Conservation (phyloP, 345 rosid species). For the Pistacia vera region DNA sequence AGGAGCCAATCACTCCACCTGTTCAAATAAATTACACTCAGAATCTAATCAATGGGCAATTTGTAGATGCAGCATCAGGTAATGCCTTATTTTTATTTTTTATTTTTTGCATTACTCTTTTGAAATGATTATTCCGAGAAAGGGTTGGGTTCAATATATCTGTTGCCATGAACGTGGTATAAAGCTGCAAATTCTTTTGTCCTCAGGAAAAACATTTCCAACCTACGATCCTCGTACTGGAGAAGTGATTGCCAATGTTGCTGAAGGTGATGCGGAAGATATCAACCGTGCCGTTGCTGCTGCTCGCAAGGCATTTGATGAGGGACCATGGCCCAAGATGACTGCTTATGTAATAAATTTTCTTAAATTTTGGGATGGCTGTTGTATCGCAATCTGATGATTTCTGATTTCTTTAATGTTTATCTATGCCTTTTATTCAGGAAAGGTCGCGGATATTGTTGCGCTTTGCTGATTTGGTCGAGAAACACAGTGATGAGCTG, state of each 20-base stretch:
- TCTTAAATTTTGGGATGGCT: not conserved
- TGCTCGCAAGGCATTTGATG: conserved; percentile 80
- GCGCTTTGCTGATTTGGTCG: conserved; percentile 83
- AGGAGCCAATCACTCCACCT: conserved; percentile 65
- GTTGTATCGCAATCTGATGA: not conserved
- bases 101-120: not conserved
- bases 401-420: conserved; percentile 1
- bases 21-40: conserved; percentile 67
- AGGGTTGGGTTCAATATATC: not conserved
- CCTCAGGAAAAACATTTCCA: conserved; percentile 64
- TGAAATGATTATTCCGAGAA: not conserved
- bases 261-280: conserved; percentile 75
- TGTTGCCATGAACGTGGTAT: not conserved
- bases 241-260: conserved; percentile 67
- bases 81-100: not conserved
- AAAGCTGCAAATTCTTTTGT: conserved; percentile 11
- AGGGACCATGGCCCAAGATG: conserved; percentile 84
- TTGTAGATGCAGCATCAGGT: conserved; percentile 93
- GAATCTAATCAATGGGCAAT: conserved; percentile 79
- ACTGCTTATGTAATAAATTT: conserved; percentile 48
- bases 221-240: conserved; percentile 69
- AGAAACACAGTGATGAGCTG: conserved; percentile 80
- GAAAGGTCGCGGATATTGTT: conserved; percentile 77
- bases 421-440: conserved; percentile 39
- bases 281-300: conserved; percentile 64